Evolutionary conservation across 371 early-diverging fungal species (phyloP).

Genomic region (Cladochytrium tenue): DNA sequence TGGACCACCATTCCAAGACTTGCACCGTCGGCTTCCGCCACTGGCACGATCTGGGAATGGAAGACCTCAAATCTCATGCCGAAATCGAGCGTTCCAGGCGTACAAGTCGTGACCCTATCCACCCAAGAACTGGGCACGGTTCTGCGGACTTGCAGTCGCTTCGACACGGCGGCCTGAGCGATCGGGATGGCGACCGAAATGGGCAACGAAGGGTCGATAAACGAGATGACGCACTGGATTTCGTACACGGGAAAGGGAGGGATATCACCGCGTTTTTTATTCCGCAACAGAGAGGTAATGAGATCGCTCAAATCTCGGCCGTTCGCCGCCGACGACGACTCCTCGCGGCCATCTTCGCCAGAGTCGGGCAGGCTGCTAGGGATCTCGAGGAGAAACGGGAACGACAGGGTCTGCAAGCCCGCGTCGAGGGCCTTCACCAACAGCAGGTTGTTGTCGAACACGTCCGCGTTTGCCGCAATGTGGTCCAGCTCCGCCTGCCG

Average conservation of each 20-base stretch:
- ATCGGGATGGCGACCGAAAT: background rate
- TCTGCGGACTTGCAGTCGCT: background rate
- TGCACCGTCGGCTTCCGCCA: background rate
- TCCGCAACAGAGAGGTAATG: no score
- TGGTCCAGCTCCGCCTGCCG: background rate
- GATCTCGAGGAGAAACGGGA: background rate
- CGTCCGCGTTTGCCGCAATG: background rate
- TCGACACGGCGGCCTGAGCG: background rate
- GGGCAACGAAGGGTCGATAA: background rate
- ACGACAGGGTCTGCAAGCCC: background rate
- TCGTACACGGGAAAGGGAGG: background rate
- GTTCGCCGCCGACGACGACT: background rate
- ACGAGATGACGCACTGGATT: background rate
- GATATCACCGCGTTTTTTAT: background rate
- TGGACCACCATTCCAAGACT: background rate
- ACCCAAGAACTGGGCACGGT: background rate
- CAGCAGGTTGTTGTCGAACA: background rate
- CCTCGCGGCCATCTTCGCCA: background rate
- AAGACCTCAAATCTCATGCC: no score
- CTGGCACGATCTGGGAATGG: background rate
- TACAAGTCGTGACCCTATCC: no score
- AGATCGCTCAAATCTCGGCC: background rate
- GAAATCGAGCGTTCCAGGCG: background rate
- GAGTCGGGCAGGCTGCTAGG: background rate
- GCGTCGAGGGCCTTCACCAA: background rate